Evolutionary conservation across 2,329 filamentous ascomycete species (phyloP), one percentile per base, ranked within the genome.

Genomic region (Aureobasidium sp.): DNA sequence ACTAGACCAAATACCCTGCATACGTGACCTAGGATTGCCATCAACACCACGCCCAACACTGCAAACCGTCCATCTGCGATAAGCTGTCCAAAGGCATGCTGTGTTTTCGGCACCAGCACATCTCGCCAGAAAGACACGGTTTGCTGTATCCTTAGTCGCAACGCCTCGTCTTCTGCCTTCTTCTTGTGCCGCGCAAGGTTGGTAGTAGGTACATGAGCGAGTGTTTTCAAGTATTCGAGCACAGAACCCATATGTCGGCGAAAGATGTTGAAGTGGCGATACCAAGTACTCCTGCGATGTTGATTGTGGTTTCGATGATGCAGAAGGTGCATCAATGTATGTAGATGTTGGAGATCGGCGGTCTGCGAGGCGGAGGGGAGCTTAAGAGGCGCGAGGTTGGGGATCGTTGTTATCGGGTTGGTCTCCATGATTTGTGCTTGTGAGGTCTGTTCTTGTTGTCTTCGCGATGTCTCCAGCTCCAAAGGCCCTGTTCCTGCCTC

Each of bases 271-370:
- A 97, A 84, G 69, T 78, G 79, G 68, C 85, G 83, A 85, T 89
- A 97, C 93, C 93, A 99, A 70, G 85, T 84, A 33, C 86, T 83
- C 65, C 82, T 80, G 61, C 86, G 86, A 74, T 97, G 93, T 76
- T 97, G 93, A 77, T 97, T 97, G 71, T 86, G 87, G 78, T 97
- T 94, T 69, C 91, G 90, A 72, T 90, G 86, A 74, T 87, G 84
- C 68, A 95, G 83, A 66, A 89, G 82, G 69, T 87, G 80, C 48
- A 97, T 83, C 50, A 92, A 75, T 54, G 82, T 67, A 69, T 76
- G 62, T 70, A 79, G 70, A 62, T 76, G 73, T 33, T 70, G 33
- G n/a, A 69, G 62, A n/a, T 62, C 57, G 24, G 58, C 31, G 15
- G 45, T 48, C 37, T 62, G 53, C 44, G 61, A 37, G 2, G 42